Evolutionary conservation across 1,139 yeast genomes (phyloP).

Genomic region (Suhomyces terraborum): DNA sequence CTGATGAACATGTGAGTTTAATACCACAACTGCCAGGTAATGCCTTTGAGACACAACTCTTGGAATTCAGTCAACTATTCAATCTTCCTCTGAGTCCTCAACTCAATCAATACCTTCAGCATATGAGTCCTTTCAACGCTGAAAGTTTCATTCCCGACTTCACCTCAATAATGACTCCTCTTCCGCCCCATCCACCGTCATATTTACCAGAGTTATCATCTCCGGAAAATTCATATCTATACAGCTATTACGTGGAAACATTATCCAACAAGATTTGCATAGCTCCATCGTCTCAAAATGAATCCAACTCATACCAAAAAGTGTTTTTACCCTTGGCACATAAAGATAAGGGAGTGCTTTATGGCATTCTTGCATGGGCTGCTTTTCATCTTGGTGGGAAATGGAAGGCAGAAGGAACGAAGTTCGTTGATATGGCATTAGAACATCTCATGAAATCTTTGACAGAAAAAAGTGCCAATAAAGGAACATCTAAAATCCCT

Average conservation of each 20-base stretch:
- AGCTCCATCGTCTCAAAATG: constrained; percentile 55
- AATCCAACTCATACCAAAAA: constrained; percentile 66
- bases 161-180: constrained; percentile 24
- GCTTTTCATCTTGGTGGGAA: constrained; percentile 61
- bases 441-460: constrained; percentile 37
- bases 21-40: constrained; percentile 1
- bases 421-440: constrained; percentile 50
- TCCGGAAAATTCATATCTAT: constrained; percentile 37
- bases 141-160: constrained; percentile 22
- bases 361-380: constrained; percentile 76
- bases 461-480: constrained; percentile 16
- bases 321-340: constrained; percentile 82
- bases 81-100: constrained; percentile 6
- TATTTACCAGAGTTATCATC: constrained; percentile 16
- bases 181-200: constrained; percentile 19
- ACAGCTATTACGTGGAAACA: constrained; percentile 65
- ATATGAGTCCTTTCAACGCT: constrained; percentile 5
- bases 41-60: constrained; percentile 1
- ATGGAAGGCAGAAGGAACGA: constrained; percentile 39
- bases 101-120: constrained; percentile 3
- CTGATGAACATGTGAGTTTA: not conserved
- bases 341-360: constrained; percentile 64
- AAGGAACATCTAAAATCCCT: constrained; percentile 17
- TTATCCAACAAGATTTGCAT: constrained; percentile 62
- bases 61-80: constrained; percentile 7